Evolutionary conservation across 495 filamentous ascomycete species (phyloP).

Genomic region (Astrothelium subdiscretum): DNA sequence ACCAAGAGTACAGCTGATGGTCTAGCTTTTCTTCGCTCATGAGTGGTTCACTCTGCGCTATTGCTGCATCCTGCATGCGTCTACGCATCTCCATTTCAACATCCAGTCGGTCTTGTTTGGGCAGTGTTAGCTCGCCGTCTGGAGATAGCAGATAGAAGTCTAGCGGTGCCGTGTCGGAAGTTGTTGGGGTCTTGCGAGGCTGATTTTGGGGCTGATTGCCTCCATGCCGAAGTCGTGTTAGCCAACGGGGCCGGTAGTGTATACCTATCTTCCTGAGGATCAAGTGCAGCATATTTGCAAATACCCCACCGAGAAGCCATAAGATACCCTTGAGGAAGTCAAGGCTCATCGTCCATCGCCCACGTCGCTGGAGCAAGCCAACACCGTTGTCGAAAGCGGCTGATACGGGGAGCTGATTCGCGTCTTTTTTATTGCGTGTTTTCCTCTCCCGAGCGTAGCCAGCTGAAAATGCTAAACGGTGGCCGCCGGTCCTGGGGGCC

Average conservation of each 20-base stretch:
- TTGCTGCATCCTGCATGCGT: slow-evolving; percentile 28
- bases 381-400: slow-evolving; percentile 46
- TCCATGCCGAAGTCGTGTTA: slow-evolving; percentile 28
- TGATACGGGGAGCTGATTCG: slow-evolving; percentile 19
- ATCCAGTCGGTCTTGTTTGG: slow-evolving; percentile 53
- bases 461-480: slow-evolving; percentile 13
- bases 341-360: slow-evolving; percentile 59
- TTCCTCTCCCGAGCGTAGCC: slow-evolving; percentile 57
- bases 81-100: slow-evolving; percentile 64
- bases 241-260: slow-evolving; percentile 47
- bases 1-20: slow-evolving; percentile 66
- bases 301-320: slow-evolving; percentile 49
- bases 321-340: slow-evolving; percentile 65
- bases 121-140: slow-evolving; percentile 44
- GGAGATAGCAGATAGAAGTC: slow-evolving; percentile 52
- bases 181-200: not conserved
- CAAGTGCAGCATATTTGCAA: slow-evolving; percentile 42
- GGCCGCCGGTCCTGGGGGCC: slow-evolving; percentile 32
- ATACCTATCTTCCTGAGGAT: slow-evolving; percentile 51
- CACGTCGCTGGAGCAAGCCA: slow-evolving; percentile 60
- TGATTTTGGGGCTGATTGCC: not conserved
- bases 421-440: slow-evolving; percentile 31
- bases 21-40: slow-evolving; percentile 52
- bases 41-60: slow-evolving; percentile 1
- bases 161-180: slow-evolving; percentile 8